These are phyloP conservation scores for Alternaria triticina DNA, from an alignment of 2,329 filamentous ascomycete species.

Conservation along the genomic window DNA sequence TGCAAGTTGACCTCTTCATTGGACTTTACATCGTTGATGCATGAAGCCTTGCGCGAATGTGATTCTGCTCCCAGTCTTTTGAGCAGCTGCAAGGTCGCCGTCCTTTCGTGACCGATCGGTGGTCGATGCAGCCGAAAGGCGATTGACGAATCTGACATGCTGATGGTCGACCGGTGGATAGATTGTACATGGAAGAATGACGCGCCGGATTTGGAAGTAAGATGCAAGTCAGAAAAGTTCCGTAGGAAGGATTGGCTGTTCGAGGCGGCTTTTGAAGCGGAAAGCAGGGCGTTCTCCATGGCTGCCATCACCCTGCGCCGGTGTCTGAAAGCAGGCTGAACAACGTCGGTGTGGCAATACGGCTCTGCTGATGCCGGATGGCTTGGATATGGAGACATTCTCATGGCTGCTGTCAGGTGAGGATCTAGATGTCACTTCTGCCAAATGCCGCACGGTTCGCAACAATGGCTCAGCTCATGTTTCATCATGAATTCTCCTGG, in stretches of 20 bases:
- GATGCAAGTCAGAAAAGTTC: constrained; percentile 10
- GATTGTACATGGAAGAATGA: neutral
- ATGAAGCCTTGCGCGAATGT: neutral
- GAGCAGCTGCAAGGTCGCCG: neutral
- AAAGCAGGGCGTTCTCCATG: neutral
- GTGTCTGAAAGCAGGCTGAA: constrained; percentile 2
- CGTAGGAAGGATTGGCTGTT: constrained; percentile 3
- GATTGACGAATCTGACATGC: constrained; percentile 7
- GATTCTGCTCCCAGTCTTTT: neutral
- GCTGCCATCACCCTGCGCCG: neutral
- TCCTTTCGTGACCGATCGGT: neutral
- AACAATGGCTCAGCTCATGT: neutral
- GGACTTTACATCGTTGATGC: neutral
- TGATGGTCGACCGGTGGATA: neutral
- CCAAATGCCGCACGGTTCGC: neutral
- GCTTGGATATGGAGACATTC: neutral
- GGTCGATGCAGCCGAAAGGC: neutral
- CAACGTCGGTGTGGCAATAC: neutral
- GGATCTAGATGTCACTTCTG: neutral
- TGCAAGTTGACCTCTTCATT: neutral
- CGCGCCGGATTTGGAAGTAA: neutral
- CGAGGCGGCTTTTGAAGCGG: neutral
- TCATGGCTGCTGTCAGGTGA: neutral
- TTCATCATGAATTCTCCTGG: neutral
- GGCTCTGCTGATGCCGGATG: neutral